These are phyloP conservation scores for Euryodendron excelsum DNA, from an alignment of 148 eudicot genomes.

Conservation along the genomic window DNA sequence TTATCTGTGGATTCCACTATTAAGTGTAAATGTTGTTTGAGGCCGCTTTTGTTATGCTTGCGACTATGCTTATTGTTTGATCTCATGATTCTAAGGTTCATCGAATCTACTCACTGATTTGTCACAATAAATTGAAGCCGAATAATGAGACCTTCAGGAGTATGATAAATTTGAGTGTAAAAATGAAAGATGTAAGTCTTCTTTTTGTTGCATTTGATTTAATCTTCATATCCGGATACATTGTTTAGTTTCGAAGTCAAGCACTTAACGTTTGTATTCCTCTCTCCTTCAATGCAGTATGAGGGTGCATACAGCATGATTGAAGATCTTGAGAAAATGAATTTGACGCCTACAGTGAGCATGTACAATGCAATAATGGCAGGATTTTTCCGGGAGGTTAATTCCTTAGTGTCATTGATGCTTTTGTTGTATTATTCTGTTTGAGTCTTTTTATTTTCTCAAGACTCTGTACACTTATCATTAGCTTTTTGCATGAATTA, in stretches of 20 bases:
- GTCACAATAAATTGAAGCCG: slow-evolving; percentile 41
- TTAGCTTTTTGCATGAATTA: neutral
- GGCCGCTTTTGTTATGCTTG: neutral
- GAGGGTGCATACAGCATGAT: slow-evolving; percentile 68
- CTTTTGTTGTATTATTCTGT: neutral
- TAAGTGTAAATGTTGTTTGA: neutral
- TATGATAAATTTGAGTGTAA: slow-evolving; percentile 61
- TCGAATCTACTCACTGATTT: slow-evolving; percentile 60
- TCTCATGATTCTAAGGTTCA: slow-evolving; percentile 46
- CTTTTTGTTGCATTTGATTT: slow-evolving; percentile 6
- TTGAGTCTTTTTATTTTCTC: slow-evolving; percentile 1
- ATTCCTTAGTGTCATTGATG: slow-evolving; percentile 13
- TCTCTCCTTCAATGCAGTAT: slow-evolving; percentile 46
- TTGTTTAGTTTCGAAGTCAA: neutral
- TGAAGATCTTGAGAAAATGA: slow-evolving; percentile 42
- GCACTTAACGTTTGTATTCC: slow-evolving; percentile 2
- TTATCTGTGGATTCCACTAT: neutral
- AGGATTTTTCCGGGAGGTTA: slow-evolving; percentile 83
- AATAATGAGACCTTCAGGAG: slow-evolving; percentile 68
- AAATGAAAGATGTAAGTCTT: slow-evolving; percentile 87
- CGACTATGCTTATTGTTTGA: neutral
- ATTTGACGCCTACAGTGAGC: slow-evolving; percentile 48
- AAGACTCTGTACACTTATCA: neutral
- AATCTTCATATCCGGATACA: neutral
- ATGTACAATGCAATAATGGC: slow-evolving; percentile 77